These are phyloP conservation scores for Schoenoplectus triqueter DNA, from an alignment of 202 grass and related monocot species.

Conservation along the genomic window DNA sequence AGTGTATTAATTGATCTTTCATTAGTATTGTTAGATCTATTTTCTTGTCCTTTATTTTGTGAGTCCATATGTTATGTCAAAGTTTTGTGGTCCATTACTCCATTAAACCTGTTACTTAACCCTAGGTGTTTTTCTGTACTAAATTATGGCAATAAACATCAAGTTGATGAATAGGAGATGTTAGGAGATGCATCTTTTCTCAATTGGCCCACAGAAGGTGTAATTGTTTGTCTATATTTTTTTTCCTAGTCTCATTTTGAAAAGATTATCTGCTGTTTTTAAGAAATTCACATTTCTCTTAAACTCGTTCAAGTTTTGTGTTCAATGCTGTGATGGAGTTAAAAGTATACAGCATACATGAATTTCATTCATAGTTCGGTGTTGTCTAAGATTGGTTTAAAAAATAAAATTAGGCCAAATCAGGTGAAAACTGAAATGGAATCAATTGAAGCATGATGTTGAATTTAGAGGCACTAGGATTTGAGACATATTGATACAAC, in stretches of 20 bases:
- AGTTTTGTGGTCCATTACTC: constrained; percentile 7
- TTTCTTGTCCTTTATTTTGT: background rate
- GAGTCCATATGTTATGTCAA: background rate
- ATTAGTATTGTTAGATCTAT: background rate
- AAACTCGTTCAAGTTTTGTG: background rate
- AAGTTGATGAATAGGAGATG: background rate
- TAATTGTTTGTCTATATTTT: background rate
- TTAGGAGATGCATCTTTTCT: background rate
- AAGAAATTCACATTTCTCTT: background rate
- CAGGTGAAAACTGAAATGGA: background rate
- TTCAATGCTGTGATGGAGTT: background rate
- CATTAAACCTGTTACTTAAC: background rate
- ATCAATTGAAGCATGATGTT: background rate
- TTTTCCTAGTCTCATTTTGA: background rate
- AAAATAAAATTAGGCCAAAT: background rate
- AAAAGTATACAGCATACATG: background rate
- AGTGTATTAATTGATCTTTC: background rate
- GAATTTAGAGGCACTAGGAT: background rate
- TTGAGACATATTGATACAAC: too few species aligned
- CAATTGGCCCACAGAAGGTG: constrained; percentile 4
- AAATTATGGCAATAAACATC: constrained; percentile 13
- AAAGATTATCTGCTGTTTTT: background rate
- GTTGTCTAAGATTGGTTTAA: background rate
- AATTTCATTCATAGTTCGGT: background rate
- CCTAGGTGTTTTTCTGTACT: background rate